Base-by-base conservation (phyloP, 2,329 filamentous ascomycete genomes). In the Penicillium concentricum region DNA sequence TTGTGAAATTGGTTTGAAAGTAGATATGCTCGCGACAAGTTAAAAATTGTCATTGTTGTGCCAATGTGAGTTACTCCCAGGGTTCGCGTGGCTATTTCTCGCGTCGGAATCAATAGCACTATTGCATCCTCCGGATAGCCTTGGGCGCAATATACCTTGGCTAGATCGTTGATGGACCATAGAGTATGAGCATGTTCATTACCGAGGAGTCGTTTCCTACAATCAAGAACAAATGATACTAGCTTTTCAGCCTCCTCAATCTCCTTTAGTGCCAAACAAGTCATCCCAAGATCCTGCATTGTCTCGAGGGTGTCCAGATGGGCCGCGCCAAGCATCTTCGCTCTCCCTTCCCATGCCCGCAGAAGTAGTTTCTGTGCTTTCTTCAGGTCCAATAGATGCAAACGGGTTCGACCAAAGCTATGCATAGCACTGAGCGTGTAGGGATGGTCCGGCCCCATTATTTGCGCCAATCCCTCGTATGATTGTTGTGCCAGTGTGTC, bases 151-250 rank as follows among this genome's bases (percentile, higher is more conserved):
- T 68, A 62, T 20, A 71, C 59, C 52, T 72, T 73, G 15, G 68
- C 67, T n/a, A 71, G 56, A 49, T 72, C 67, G 24, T 71, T 69
- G 41, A 73, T 64, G 10, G 71, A 67, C 64, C 65, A 72, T 28
- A 72, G 56, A 8, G 69, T 72, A 50, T 72, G 69, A n/a, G 70
- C 65, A 59, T 74, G 69, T 56, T 73, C 69, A 45, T 69, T 60
- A n/a, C 71, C 69, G 8, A 72, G 61, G 13, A 57, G 56, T 18
- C 49, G 51, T 47, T 61, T 59, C 12, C 62, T 46, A n/a, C 30
- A 42, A 24, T 66, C 60, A 26, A 66, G 46, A n/a, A 68, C 63
- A n/a, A 57, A 56, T 41, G 49, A 28, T 4, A 67, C 43, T 16
- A 67, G 51, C 3, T 41, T 30, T 49, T 62, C 58, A 12, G 66